phyloP scores from a whole-genome alignment of 1,139 yeast genomes.

The Candida sanyaensis region DNA sequence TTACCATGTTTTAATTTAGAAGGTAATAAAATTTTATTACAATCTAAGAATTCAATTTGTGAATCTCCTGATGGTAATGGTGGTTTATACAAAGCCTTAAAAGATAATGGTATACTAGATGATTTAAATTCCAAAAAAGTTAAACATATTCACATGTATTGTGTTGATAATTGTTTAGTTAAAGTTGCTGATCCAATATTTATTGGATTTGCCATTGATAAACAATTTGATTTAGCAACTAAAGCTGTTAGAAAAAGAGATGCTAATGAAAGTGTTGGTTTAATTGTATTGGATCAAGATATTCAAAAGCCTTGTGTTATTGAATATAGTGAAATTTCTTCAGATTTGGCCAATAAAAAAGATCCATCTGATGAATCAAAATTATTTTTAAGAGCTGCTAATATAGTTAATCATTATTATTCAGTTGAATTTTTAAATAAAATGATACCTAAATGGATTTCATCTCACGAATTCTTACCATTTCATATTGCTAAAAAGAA shows the following conservation, averaged over 20 bases:
- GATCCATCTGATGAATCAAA: constrained; percentile 51
- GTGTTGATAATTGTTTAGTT: constrained; percentile 92
- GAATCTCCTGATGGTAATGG: constrained; percentile 99
- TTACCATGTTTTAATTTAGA: constrained; percentile 81
- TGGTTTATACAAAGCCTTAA: constrained; percentile 86
- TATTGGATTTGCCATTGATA: constrained; percentile 78
- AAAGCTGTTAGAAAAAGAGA: constrained; percentile 94
- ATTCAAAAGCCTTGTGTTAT: constrained; percentile 79
- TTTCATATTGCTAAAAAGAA: constrained; percentile 94
- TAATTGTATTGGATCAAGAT: constrained; percentile 73
- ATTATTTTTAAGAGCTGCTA: constrained; percentile 86
- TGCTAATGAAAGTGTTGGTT: constrained; percentile 87
- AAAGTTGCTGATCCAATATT: constrained; percentile 94
- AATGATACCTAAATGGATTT: constrained; percentile 70
- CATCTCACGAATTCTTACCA: constrained; percentile 68
- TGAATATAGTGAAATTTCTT: constrained; percentile 89
- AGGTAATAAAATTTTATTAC: constrained; percentile 72
- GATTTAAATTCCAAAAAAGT: constrained; percentile 73
- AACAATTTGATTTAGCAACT: constrained; percentile 76
- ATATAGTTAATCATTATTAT: constrained; percentile 96
- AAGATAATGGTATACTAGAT: constrained; percentile 60
- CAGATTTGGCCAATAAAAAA: constrained; percentile 66
- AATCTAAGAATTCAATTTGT: constrained; percentile 55
- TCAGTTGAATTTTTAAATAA: constrained; percentile 67
- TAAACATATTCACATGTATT: constrained; percentile 92